Percentiles rank a stretch among this genome's conserved stretches.
Evolutionary conservation across 2,329 filamentous ascomycete genomes (phyloP).

Genomic region (Volutella citrinella): DNA sequence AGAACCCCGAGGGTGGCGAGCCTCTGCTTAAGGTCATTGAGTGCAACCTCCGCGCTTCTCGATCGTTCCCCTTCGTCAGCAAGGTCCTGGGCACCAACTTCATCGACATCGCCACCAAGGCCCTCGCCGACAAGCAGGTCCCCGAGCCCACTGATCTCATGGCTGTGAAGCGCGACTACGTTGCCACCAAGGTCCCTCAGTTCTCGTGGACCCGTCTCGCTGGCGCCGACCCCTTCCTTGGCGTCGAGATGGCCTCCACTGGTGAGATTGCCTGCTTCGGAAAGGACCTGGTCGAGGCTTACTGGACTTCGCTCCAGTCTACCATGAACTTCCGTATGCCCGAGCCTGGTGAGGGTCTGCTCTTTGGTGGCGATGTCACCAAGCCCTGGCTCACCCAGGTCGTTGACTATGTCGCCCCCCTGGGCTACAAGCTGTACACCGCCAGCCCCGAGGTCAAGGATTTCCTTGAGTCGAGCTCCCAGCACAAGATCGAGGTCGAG

Average conservation of each 20-base stretch:
- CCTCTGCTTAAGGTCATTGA: slow-evolving; percentile 91
- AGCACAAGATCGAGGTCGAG: slow-evolving; percentile 70
- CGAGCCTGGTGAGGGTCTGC: slow-evolving; percentile 88
- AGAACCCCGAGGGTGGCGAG: slow-evolving; percentile 70
- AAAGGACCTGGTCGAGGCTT: slow-evolving; percentile 91
- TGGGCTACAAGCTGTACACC: slow-evolving; percentile 93
- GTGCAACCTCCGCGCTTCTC: slow-evolving; percentile 95
- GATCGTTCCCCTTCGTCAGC: slow-evolving; percentile 97
- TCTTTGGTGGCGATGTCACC: slow-evolving; percentile 82
- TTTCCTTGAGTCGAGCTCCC: slow-evolving; percentile 70
- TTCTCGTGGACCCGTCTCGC: slow-evolving; percentile 99
- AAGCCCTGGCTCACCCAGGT: slow-evolving; percentile 73
- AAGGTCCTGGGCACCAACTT: slow-evolving; percentile 97
- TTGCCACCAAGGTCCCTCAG: slow-evolving; percentile 96
- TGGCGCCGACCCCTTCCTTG: slow-evolving; percentile 94
- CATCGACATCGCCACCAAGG: slow-evolving; percentile 92
- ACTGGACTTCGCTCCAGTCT: slow-evolving; percentile 94
- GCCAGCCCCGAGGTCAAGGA: slow-evolving; percentile 78
- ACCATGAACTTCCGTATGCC: slow-evolving; percentile 99
- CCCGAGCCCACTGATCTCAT: slow-evolving; percentile 86
- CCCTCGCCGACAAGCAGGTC: slow-evolving; percentile 80
- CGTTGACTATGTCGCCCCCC: slow-evolving; percentile 80
- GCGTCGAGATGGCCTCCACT: slow-evolving; percentile 95
- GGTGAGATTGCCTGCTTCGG: slow-evolving; percentile 99
- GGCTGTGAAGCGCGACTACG: slow-evolving; percentile 82